Evolutionary conservation across 306 rosid genomes (phyloP).

Genomic region (Dryas drummondii): DNA sequence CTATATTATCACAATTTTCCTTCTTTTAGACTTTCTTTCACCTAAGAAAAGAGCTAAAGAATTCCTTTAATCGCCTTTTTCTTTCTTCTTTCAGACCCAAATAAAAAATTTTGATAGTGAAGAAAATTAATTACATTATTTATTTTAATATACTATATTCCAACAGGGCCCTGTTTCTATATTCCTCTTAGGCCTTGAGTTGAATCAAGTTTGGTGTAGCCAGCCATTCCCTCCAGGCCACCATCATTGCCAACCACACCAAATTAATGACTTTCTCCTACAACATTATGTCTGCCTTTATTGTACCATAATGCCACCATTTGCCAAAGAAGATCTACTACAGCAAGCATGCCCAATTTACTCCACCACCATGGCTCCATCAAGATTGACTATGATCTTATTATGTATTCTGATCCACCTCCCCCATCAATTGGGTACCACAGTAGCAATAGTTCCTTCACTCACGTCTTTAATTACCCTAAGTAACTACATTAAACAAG

Average conservation of each 20-base stretch:
- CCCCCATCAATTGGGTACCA: not conserved
- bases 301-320: not conserved
- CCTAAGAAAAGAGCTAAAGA: not conserved
- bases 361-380: not conserved
- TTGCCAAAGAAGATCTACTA: not conserved
- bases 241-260: not conserved
- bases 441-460: not conserved
- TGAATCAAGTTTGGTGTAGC: not conserved
- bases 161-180: not conserved
- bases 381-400: too few relatives aligned
- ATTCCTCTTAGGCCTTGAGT: not conserved
- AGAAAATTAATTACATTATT: not conserved
- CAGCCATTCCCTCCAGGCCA: not conserved
- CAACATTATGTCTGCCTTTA: not conserved
- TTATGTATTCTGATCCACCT: not conserved
- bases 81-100: not conserved
- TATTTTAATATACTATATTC: not conserved
- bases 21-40: not conserved
- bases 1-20: not conserved
- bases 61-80: not conserved
- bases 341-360: not conserved
- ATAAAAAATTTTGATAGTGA: not conserved
- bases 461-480: not conserved
- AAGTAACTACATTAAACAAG: not conserved
- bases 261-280: not conserved